Conservation (phyloP, 164 flowering plant species). For the Stephania cephalantha region DNA sequence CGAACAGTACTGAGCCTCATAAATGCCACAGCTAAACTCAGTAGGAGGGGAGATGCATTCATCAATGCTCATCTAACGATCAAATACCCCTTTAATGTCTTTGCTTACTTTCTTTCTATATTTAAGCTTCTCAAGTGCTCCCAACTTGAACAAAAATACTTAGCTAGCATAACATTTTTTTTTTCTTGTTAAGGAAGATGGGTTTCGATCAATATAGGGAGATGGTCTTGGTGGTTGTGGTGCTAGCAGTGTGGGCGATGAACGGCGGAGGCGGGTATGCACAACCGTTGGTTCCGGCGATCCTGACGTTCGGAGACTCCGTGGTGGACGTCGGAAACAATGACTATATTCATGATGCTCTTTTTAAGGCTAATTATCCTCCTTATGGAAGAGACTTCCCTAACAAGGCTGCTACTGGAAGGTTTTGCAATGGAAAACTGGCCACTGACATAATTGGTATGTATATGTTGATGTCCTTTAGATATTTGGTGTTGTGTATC, state of each 20-base stretch:
- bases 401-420: slow-evolving; percentile 66
- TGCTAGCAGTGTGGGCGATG: not conserved
- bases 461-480: not conserved
- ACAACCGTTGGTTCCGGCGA: slow-evolving; percentile 65
- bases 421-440: slow-evolving; percentile 92
- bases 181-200: not conserved
- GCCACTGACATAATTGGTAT: slow-evolving; percentile 91
- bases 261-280: slow-evolving; percentile 8
- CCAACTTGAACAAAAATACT: too few species aligned
- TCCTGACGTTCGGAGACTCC: slow-evolving; percentile 85
- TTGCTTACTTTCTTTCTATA: not conserved
- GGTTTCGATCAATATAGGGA: not conserved
- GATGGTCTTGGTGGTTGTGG: not conserved
- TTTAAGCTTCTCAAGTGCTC: not conserved
- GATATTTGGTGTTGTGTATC: too few species aligned
- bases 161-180: not conserved
- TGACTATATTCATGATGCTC: slow-evolving; percentile 60
- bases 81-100: not conserved
- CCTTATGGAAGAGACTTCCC: slow-evolving; percentile 88
- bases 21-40: not conserved
- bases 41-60: slow-evolving; percentile 1
- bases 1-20: not conserved
- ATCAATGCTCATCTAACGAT: slow-evolving; percentile 1
- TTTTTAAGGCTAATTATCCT: slow-evolving; percentile 79
- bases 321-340: slow-evolving; percentile 90